Percentiles rank a stretch among this genome's conserved stretches.
Conservation (phyloP, 495 filamentous ascomycete species). For the Darksidea phi region DNA sequence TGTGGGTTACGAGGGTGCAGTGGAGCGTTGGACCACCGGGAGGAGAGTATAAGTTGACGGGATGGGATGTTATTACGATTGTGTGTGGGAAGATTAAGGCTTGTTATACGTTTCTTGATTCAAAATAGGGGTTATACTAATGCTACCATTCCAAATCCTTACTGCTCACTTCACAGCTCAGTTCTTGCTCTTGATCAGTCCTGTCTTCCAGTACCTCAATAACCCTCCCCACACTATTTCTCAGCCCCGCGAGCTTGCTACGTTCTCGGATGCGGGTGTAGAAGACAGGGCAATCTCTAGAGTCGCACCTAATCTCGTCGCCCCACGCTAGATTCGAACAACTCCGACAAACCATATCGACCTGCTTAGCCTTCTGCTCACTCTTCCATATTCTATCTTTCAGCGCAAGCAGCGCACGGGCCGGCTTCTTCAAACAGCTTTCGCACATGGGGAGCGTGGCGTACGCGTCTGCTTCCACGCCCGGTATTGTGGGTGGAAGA, state of each 20-base stretch:
- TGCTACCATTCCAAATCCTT: too few species aligned
- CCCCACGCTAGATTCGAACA: constrained; percentile 70
- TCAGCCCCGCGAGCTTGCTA: constrained; percentile 60
- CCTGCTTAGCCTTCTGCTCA: constrained; percentile 63
- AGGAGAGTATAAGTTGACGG: constrained; percentile 3
- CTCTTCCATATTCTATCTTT: constrained; percentile 58
- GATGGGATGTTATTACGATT: constrained; percentile 14
- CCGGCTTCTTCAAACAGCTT: constrained; percentile 57
- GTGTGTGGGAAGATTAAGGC: constrained; percentile 12
- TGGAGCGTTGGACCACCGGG: constrained; percentile 14
- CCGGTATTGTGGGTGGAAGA: constrained; percentile 12
- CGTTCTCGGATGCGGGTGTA: constrained; percentile 77
- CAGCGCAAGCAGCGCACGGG: constrained; percentile 61
- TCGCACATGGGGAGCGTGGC: constrained; percentile 58
- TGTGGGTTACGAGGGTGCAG: constrained; percentile 12
- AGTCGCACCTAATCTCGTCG: constrained; percentile 82
- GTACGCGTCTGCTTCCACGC: constrained; percentile 9
- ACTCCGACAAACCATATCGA: constrained; percentile 76
- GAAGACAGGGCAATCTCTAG: constrained; percentile 88
- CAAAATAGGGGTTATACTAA: too few species aligned
- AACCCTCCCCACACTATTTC: constrained; percentile 39
- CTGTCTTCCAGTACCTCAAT: constrained; percentile 37
- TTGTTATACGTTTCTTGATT: neutral
- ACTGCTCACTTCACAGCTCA: too few species aligned
- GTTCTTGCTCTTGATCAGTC: too few species aligned